Evolutionary conservation across 176 grass and related monocot species (phyloP), one percentile per base, ranked within the genome.

Genomic region (Carex pumila): DNA sequence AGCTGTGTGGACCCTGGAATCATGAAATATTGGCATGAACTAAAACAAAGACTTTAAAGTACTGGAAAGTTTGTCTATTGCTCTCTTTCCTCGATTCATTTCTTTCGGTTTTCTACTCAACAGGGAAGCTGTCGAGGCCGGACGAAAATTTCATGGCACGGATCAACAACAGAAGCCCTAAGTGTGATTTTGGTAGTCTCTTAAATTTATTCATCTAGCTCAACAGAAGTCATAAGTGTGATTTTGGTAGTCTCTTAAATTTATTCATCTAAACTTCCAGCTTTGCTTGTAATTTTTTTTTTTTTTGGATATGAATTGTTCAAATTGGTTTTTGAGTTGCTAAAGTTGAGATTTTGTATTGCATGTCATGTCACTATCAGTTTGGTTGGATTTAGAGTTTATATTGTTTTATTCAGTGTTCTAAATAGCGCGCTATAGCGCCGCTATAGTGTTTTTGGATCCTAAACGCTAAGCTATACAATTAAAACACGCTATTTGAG

Each of bases 41-140:
- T 36, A 4, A 36, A 36, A 36, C 34, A 36, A 3, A 36, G 34
- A 36, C 34, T 36, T 36, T 36, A 36, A 37, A 36, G 12, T 4
- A 14, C 12, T 5, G 65, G 12, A 37, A 25, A 29, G 71, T 53
- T 74, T 74, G 6, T 4, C 1, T 73, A 39, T 29, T 25, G 21
- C 22, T 6, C 5, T 76, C 5, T 17, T 76, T 53, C 25, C 25
- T 77, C 32, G 6, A 56, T 56, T 32, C 32, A 47, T n/a, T 25
- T 76, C 4, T 53, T 67, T 68, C 29, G 53, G 45, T 64, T 53
- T 71, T 45, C 19, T 4, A 57, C 41, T 21, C 3, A 29, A 65
- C 90, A 94, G 95, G 88, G 95, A 98, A 62, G 91, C 95, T 58
- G 83, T 98, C 2, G 86, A 98, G 74, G 85, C 88, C 9, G 95